Evolutionary conservation across 305 asterid species (phyloP), one percentile per base, ranked within the genome.

Genomic region (Fraxinus platypoda): DNA sequence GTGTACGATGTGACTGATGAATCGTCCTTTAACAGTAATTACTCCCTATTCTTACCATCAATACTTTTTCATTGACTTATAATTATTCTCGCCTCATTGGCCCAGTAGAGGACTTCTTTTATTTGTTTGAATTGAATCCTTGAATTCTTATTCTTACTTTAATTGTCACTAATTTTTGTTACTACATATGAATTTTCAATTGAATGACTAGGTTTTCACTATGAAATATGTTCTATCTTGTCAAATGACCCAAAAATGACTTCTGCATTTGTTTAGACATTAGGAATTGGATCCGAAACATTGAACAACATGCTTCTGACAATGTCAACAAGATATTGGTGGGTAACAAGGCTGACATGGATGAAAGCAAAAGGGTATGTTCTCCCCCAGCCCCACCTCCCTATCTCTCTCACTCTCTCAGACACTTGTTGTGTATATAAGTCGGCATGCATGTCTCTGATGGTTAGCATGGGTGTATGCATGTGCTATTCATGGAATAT

Each of bases 321-420:
- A 89, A 87, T 82, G 90, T 89, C 80, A 89, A 89, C 90, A 89
- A 89, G 85, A 84, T 89, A 54, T 82, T 89, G 73, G 90, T 89
- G 23, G 91, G 91, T 54, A 89, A 89, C 84, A 89, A 89, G 74
- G 91, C 91, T 79, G 91, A 89, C 66, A 89, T 89, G 91, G 91
- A 89, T 34, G 91, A 89, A 82, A 89, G 91, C 88, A 89, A 89
- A 82, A 83, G 91, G 89, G 91, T 89, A 82, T 66, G 28, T 79
- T 84, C 81, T 82, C 83, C 33, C 59, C 49, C 77, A n/a, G 28
- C 6, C 4, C 31, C 31, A 30, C 43, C 11, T 0, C 30, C 82
- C 81, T 80, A 66, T 34, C 31, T 81, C 75, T 38, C 83, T 57
- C 64, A 28, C 80, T 41, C 15, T 4, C 26, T 2, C 70, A 46